These are phyloP conservation scores for Ophiorrhiza pumila DNA, from an alignment of 257 asterid species.

Conservation along the genomic window DNA sequence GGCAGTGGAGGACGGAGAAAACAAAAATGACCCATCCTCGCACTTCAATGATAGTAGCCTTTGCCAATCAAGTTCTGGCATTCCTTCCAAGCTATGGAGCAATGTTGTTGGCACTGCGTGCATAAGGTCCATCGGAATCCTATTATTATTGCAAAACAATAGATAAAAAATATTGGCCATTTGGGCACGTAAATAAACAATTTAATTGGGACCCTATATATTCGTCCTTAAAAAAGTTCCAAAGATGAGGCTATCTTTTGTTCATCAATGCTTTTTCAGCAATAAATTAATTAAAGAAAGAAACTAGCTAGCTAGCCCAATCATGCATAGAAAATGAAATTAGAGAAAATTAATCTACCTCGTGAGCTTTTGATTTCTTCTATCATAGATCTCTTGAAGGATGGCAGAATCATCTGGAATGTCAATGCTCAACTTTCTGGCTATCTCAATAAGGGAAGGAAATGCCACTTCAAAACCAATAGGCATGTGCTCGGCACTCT, in stretches of 20 bases:
- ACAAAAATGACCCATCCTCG: constrained; percentile 78
- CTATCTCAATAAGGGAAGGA: constrained; percentile 78
- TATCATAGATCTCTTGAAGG: constrained; percentile 50
- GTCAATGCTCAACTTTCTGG: constrained; percentile 47
- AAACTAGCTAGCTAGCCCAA: constrained; percentile 5
- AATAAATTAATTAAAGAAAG: neutral
- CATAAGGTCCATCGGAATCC: constrained; percentile 75
- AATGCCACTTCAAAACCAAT: constrained; percentile 85
- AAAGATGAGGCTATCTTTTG: constrained; percentile 18
- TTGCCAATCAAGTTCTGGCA: constrained; percentile 67
- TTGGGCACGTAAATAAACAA: constrained; percentile 9
- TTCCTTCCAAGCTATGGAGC: constrained; percentile 90
- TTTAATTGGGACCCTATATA: constrained; percentile 9
- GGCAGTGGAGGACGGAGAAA: constrained; percentile 92
- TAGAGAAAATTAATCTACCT: constrained; percentile 35
- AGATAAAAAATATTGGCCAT: no score
- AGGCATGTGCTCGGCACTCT: constrained; percentile 80
- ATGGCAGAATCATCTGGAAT: constrained; percentile 52
- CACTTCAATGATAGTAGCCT: constrained; percentile 57
- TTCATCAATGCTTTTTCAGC: neutral
- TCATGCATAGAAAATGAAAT: neutral
- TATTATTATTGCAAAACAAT: constrained; percentile 6
- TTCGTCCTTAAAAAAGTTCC: constrained; percentile 9
- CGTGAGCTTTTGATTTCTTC: constrained; percentile 58
- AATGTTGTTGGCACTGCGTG: constrained; percentile 78